Base-by-base conservation (phyloP, 1,284 basidiomycete species). In the Heliocybe sulcata region DNA sequence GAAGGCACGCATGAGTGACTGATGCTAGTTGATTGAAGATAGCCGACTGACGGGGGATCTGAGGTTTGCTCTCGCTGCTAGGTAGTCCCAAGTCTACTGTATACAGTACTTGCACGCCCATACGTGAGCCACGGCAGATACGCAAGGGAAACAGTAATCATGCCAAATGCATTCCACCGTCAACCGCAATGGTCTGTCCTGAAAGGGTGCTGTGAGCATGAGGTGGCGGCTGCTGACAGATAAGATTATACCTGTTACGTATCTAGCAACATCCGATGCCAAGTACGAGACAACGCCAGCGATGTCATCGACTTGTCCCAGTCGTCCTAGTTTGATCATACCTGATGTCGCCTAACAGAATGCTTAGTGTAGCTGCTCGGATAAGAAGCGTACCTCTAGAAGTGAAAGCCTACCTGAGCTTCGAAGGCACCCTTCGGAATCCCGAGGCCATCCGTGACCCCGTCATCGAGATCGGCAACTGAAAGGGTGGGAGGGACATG, bases 201-300 rank as follows among this genome's bases (percentile, higher is more conserved):
- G 12, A 12, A 31, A 31, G 29, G 29, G 12, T 31, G 29, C 12
- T 31, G 4, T 31, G 29, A 31, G 29, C 29, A 31, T 31, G 29
- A 31, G 4, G 29, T 31, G 12, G 12, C 6, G 12, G 4, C 12
- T 31, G 12, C 58, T 52, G 6, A 31, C 19, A 20, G 29, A 4
- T 6, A 31, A 6, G 4, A 31, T 31, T 12, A 31, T 31, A 52
- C 62, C 62, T 0, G 63, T 64, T 19, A 64, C 54, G 29, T 57
- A 58, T 38, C 49, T 51, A 2, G 61, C 55, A 14, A 59, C 58
- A 35, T 62, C 57, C 11, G 58, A 62, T 11, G 60, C 59, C 23
- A 65, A 57, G 55, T 60, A 64, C n/a, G 63, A 60, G 4, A 63
- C 63, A 6, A 64, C 10, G 2, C 56, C 55, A 8, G 63, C 60